Base-by-base conservation (phyloP, 2,329 filamentous ascomycete species). In the Paracoccidioides lutzii region DNA sequence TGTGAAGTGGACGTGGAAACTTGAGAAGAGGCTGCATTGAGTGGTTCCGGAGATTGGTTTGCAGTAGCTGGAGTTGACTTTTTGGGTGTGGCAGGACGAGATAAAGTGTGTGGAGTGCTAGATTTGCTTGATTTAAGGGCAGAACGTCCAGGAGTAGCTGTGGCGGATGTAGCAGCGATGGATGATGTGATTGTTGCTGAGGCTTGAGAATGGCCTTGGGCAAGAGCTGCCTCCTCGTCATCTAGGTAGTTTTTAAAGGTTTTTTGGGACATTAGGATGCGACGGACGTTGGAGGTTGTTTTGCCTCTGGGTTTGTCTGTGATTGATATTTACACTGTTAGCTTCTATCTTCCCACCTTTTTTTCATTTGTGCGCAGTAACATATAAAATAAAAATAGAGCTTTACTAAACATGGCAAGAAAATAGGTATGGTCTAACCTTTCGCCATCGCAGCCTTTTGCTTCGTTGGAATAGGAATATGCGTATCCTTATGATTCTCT, bases 401-500 rank as follows among this genome's bases (percentile, higher is more conserved):
- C 4, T 45, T 32, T 4, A 46, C 9, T 1, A 40, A 22, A 32
- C 48, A 40, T 14, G 32, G 28, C 38, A 30, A 22, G 14, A 7
- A 15, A 33, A 7, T 37, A 5, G 12, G 3, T 41, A 5, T 41
- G 9, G 32, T n/a, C 61, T 35, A 66, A 71, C 72, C 70, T 67
- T 71, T 67, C 33, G 70, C 72, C 55, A 69, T 71, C 28, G 76
- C 73, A 58, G 68, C 63, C 58, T 66, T 62, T 57, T 78, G 71
- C 66, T 79, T 81, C 3, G 77, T 71, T 0, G 84, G 83, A 3
- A 91, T 75, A 0, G 84, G 76, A 53, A 94, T 89, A n/a, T 79
- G 75, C 1, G 81, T 81, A 61, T 91, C 87, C 57, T 79, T 77
- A 64, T 84, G 79, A 60, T 85, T 88, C 67, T 97, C 93, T 53